Evolutionary conservation across 2,329 filamentous ascomycete genomes (phyloP), one percentile per base, ranked within the genome.

Genomic region (Epichloe gansuensis): DNA sequence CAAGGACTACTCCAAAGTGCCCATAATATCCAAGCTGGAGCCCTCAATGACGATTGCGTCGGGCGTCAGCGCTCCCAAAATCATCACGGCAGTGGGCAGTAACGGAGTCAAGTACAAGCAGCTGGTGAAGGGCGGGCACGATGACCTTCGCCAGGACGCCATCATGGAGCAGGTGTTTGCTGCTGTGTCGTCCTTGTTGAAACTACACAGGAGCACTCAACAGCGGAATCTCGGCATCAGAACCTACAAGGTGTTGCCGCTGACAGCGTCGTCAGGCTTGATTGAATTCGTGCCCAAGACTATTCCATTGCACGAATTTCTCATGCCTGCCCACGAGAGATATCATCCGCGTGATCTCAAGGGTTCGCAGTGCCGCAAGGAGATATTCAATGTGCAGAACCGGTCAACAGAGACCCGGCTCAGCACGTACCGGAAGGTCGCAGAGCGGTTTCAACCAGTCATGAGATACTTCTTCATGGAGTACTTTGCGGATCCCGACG

Each of bases 111-210:
- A 76, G 38, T 95, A 90, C 70, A 95, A 87, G 66, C 89, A 96
- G 68, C 74, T 98, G 55, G 87, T 95, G 64, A 98, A 98, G 74
- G 89, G 89, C 56, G 90, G 93, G 17, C 91, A 91, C 63, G 93
- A 98, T 65, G 91, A 98, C 64, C 77, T 99, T 12, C 86, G 94
- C 8, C 93, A 98, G 71, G 93, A 99, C 63, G 89, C 91, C 44
- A 98, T 82, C 73, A 99, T 99, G 94, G 94, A 98, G 68, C 93
- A 99, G 68, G 93, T 98, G 1, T 99, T 98, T 65, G 88, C 90
- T 53, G 89, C 95, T 68, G 93, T 96, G 23, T 97, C 89, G 53
- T 87, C 87, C 49, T 79, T 98, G 23, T 74, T 99, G 27, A 87
- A 87, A 64, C 84, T 87, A 47, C 89, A 97, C 66, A 84, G 88